Evolutionary conservation across 1,139 yeast genomes (phyloP).

Genomic region (Magnusiomyces paraingens): DNA sequence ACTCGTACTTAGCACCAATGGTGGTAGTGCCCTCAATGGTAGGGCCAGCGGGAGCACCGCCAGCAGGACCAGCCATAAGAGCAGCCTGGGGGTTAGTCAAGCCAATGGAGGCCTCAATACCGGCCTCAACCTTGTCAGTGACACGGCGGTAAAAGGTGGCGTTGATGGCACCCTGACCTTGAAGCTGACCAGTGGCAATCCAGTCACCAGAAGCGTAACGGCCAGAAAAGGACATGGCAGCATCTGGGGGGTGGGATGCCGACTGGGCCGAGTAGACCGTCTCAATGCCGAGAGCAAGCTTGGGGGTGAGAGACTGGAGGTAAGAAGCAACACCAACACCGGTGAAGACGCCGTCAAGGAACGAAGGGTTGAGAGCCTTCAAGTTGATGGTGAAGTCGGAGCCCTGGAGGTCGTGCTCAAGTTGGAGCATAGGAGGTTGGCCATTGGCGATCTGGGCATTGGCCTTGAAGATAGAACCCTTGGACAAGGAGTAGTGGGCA

Average conservation of each 20-base stretch:
- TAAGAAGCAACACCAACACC: slow-evolving; percentile 92
- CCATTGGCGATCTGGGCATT: slow-evolving; percentile 83
- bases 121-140: slow-evolving; percentile 91
- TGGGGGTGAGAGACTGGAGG: slow-evolving; percentile 81
- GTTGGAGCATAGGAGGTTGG: slow-evolving; percentile 91
- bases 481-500: slow-evolving; percentile 87
- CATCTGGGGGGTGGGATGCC: slow-evolving; percentile 77
- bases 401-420: slow-evolving; percentile 94
- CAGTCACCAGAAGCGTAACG: slow-evolving; percentile 84
- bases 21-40: slow-evolving; percentile 88
- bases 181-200: slow-evolving; percentile 92
- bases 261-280: slow-evolving; percentile 81
- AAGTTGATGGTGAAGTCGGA: slow-evolving; percentile 81
- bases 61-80: slow-evolving; percentile 42
- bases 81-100: slow-evolving; percentile 58
- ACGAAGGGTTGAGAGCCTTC: slow-evolving; percentile 84
- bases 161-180: slow-evolving; percentile 84
- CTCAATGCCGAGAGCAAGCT: slow-evolving; percentile 85
- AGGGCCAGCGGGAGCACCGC: slow-evolving; percentile 77
- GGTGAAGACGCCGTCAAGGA: slow-evolving; percentile 65
- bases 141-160: slow-evolving; percentile 94
- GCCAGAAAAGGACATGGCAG: slow-evolving; percentile 84
- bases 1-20: slow-evolving; percentile 95
- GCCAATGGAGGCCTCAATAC: slow-evolving; percentile 83
- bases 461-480: slow-evolving; percentile 70